Conservation (phyloP, 2,329 filamentous ascomycete genomes). For the Talaromyces sp. region DNA sequence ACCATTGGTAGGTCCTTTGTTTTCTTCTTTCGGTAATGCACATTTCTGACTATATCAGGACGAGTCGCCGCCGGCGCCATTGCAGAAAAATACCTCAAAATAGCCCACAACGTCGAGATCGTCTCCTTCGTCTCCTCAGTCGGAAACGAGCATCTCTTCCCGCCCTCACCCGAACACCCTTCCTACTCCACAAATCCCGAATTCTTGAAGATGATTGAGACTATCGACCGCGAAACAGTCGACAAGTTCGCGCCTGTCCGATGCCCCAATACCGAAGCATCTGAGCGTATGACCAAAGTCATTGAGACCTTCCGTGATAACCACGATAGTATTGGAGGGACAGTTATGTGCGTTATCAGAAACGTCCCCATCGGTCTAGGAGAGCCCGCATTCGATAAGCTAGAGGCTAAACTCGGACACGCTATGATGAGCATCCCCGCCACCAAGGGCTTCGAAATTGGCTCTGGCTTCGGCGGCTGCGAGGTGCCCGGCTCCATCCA, state of each 20-base stretch:
- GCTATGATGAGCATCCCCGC: slow-evolving; percentile 95
- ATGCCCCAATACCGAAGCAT: slow-evolving; percentile 68
- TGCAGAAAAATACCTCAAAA: slow-evolving; percentile 83
- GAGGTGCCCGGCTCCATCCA: slow-evolving; percentile 84
- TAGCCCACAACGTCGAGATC: slow-evolving; percentile 83
- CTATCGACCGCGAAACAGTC: slow-evolving; percentile 70
- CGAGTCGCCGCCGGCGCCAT: slow-evolving; percentile 89
- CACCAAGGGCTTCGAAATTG: slow-evolving; percentile 93
- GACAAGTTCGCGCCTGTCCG: slow-evolving; percentile 83
- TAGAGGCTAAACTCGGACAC: slow-evolving; percentile 86
- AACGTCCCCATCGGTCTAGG: slow-evolving; percentile 82
- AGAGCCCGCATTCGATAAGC: slow-evolving; percentile 92
- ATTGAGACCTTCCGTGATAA: slow-evolving; percentile 76
- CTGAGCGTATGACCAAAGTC: slow-evolving; percentile 69
- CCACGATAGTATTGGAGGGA: slow-evolving; percentile 88
- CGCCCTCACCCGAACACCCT: slow-evolving; percentile 65
- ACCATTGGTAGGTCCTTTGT: slow-evolving; percentile 65
- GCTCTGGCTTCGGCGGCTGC: slow-evolving; percentile 84
- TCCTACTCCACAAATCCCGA: slow-evolving; percentile 70
- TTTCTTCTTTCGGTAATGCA: no score
- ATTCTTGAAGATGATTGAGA: slow-evolving; percentile 71
- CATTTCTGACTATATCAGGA: slow-evolving; percentile 39
- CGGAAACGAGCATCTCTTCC: slow-evolving; percentile 73
- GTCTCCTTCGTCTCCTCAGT: slow-evolving; percentile 86
- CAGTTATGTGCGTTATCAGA: slow-evolving; percentile 88